A percentile compares a stretch with the other conserved stretches of the same genome.
phyloP scores from a whole-genome alignment of 1,284 basidiomycete genomes.

The Ceratobasidium sp. region DNA sequence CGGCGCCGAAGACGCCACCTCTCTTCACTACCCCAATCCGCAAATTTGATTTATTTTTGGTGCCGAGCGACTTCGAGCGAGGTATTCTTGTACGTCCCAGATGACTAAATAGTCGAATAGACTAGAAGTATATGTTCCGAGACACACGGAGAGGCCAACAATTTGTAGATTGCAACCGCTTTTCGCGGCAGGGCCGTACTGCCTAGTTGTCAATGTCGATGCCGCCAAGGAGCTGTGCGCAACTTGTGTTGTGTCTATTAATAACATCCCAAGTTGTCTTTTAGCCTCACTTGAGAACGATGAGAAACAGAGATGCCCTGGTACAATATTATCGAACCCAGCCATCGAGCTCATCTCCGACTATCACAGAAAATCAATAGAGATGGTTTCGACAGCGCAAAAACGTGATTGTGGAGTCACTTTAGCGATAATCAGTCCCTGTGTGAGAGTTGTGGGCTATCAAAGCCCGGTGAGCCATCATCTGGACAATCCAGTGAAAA shows the following conservation, averaged over 20 bases:
- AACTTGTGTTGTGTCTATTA: no score
- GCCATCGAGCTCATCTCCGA: background rate
- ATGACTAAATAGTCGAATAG: background rate
- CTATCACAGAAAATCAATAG: background rate
- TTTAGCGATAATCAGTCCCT: background rate
- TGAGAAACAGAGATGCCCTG: background rate
- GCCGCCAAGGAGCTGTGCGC: no score
- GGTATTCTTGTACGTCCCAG: background rate
- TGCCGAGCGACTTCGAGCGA: background rate
- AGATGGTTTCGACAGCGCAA: background rate
- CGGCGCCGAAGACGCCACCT: background rate
- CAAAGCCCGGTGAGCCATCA: background rate
- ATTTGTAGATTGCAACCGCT: no score
- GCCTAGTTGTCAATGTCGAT: no score
- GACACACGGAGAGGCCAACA: background rate
- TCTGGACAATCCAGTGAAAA: background rate
- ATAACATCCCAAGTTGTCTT: background rate
- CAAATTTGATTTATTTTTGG: background rate
- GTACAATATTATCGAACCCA: background rate
- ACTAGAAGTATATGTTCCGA: background rate
- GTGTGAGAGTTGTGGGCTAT: background rate
- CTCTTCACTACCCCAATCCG: background rate
- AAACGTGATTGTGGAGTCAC: background rate
- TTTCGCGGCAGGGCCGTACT: background rate
- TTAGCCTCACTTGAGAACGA: conserved; percentile 13